These are phyloP conservation scores for Alternaria sp. DNA, from an alignment of 2,329 filamentous ascomycete species.

Conservation along the genomic window DNA sequence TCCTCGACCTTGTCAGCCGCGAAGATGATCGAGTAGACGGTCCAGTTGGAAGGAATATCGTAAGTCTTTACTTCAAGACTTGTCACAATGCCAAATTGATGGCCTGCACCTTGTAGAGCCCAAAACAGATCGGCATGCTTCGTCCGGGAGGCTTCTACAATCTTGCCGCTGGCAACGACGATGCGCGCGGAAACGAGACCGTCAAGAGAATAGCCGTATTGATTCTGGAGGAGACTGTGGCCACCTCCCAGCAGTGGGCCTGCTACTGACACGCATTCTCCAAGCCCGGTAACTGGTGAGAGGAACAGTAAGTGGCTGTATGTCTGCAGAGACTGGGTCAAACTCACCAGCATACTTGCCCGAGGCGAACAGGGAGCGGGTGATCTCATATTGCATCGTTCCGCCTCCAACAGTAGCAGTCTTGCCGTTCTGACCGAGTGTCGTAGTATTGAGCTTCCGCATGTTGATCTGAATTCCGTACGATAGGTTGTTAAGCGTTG, in stretches of 20 bases:
- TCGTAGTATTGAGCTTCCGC: constrained; percentile 33
- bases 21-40: constrained; percentile 20
- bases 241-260: constrained; percentile 65
- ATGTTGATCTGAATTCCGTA: constrained; percentile 44
- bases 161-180: constrained; percentile 38
- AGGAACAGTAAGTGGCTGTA: not conserved
- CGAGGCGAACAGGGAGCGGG: constrained; percentile 29
- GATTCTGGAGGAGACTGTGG: constrained; percentile 60
- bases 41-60: constrained; percentile 20
- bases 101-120: constrained; percentile 48
- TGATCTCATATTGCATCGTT: constrained; percentile 32
- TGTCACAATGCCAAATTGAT: constrained; percentile 48
- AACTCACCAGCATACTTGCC: constrained; percentile 42
- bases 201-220: constrained; percentile 48
- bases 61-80: constrained; percentile 43
- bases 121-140: constrained; percentile 49
- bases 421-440: constrained; percentile 23
- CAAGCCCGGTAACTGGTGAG: constrained; percentile 23
- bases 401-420: constrained; percentile 41
- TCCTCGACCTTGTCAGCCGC: constrained; percentile 33
- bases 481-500: constrained; percentile 27
- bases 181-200: constrained; percentile 28
- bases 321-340: not conserved
- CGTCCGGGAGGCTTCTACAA: constrained; percentile 36
- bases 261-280: constrained; percentile 56